phyloP scores from a whole-genome alignment of 768 basidiomycete species.

The Leccinum rimulosum region DNA sequence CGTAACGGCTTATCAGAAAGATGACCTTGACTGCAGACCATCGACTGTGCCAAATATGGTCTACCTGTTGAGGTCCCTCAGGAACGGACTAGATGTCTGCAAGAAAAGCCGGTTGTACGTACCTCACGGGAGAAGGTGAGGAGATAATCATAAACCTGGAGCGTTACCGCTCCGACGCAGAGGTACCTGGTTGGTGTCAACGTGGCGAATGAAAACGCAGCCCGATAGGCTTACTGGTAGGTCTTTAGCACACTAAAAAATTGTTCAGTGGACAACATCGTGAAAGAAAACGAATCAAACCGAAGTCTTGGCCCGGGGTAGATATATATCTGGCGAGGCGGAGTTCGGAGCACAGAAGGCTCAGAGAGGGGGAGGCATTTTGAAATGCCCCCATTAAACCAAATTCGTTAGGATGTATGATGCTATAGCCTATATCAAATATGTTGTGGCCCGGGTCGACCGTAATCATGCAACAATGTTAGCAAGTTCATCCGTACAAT shows the following conservation, averaged over 20 bases:
- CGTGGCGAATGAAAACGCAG: not conserved
- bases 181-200: not conserved
- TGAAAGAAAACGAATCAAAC: not conserved
- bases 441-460: no score
- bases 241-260: not conserved
- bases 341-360: no score
- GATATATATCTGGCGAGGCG: no score
- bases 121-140: constrained; percentile 16
- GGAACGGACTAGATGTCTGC: no score
- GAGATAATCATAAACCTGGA: constrained; percentile 7
- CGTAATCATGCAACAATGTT: no score
- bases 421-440: no score
- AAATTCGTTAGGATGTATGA: no score
- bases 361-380: no score
- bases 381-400: no score
- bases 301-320: not conserved
- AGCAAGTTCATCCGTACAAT: no score
- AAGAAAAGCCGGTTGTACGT: no score
- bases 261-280: not conserved
- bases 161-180: not conserved
- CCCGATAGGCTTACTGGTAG: not conserved
- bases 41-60: constrained; percentile 1
- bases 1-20: constrained; percentile 19
- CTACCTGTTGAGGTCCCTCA: not conserved
- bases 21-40: constrained; percentile 7